phyloP scores from a whole-genome alignment of 2,329 filamentous ascomycete species.

The Ciborinia camelliae region DNA sequence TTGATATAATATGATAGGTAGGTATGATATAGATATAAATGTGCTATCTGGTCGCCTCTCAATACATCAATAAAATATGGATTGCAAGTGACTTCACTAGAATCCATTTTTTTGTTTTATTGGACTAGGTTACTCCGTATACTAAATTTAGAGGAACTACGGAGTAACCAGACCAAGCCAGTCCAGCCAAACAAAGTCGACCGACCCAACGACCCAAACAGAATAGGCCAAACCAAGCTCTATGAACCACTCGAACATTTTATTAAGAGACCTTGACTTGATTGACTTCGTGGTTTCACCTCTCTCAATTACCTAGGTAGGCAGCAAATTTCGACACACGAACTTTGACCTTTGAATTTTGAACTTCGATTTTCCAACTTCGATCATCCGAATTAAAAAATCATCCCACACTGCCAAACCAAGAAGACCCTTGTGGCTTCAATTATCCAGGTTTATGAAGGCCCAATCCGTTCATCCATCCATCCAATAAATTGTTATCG shows the following conservation, averaged over 20 bases:
- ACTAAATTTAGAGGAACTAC: constrained; percentile 17
- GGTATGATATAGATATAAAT: no score
- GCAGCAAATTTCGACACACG: neutral
- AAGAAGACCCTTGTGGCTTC: constrained; percentile 9
- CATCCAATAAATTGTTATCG: neutral
- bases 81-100: neutral
- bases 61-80: no score
- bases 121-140: neutral
- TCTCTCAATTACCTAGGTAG: neutral
- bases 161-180: neutral
- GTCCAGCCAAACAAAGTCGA: neutral
- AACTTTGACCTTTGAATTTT: neutral
- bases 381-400: neutral
- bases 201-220: neutral
- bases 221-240: constrained; percentile 6
- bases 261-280: constrained; percentile 1
- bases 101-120: neutral
- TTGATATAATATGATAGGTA: neutral
- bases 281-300: constrained; percentile 5
- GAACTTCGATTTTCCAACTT: neutral
- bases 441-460: constrained; percentile 3
- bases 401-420: constrained; percentile 14
- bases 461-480: neutral
- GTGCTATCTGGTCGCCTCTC: no score
- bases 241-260: neutral